A percentile compares a stretch with the other conserved stretches of the same genome.
These are phyloP conservation scores for Kwoniella dejecticola DNA, from an alignment of 768 basidiomycete species.

Conservation along the genomic window DNA sequence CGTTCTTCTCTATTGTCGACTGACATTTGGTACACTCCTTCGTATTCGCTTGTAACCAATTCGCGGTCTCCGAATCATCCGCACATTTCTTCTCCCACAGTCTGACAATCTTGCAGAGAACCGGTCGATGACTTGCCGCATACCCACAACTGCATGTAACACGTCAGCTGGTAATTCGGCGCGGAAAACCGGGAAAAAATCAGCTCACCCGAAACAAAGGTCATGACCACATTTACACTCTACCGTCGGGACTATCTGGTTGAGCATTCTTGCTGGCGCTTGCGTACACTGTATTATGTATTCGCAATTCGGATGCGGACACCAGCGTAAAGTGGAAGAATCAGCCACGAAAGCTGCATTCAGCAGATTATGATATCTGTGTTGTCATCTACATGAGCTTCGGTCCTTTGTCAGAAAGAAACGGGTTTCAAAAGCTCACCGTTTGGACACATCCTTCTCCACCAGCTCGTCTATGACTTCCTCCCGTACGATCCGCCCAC, in stretches of 20 bases:
- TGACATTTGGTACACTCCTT: slow-evolving; percentile 96
- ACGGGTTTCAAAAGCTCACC: slow-evolving; percentile 55
- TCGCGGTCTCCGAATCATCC: slow-evolving; percentile 97
- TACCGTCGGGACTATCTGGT: slow-evolving; percentile 83
- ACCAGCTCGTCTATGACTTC: slow-evolving; percentile 60
- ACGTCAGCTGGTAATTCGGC: not conserved
- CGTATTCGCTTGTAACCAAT: slow-evolving; percentile 99
- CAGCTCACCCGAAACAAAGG: slow-evolving; percentile 80
- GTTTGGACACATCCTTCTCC: slow-evolving; percentile 58
- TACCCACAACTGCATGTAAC: slow-evolving; percentile 63
- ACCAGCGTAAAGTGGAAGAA: slow-evolving; percentile 81
- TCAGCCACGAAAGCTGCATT: slow-evolving; percentile 87
- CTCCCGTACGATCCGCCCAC: slow-evolving; percentile 56
- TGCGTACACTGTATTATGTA: slow-evolving; percentile 87
- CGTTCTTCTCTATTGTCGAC: slow-evolving; percentile 99
- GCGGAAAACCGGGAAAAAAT: not conserved
- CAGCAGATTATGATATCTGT: slow-evolving; percentile 81
- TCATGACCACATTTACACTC: slow-evolving; percentile 75
- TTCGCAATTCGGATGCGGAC: slow-evolving; percentile 91
- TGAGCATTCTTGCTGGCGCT: slow-evolving; percentile 75
- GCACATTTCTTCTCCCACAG: slow-evolving; percentile 97
- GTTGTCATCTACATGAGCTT: slow-evolving; percentile 25
- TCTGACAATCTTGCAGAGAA: slow-evolving; percentile 82
- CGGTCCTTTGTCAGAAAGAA: slow-evolving; percentile 24
- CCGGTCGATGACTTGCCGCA: slow-evolving; percentile 86